Percentiles rank a stretch among this genome's conserved stretches.
These are phyloP conservation scores for Hyphopichia homilentoma DNA, from an alignment of 805 yeast species.

Conservation along the genomic window DNA sequence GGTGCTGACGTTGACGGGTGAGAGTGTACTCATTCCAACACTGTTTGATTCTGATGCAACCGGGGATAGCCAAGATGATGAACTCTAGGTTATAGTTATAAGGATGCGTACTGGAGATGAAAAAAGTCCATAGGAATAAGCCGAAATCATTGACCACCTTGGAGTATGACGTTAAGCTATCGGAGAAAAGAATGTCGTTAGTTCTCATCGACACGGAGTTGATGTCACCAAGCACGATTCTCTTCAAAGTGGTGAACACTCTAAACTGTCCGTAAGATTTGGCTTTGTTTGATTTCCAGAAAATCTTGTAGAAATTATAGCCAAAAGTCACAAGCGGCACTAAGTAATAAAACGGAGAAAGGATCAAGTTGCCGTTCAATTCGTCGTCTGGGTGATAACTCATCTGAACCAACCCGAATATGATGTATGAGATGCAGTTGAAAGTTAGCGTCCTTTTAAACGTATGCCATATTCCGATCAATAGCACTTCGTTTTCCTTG, in stretches of 20 bases:
- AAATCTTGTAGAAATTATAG: constrained; percentile 27
- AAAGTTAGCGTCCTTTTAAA: constrained; percentile 23
- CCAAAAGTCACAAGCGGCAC: constrained; percentile 38
- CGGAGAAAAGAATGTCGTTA: constrained; percentile 80
- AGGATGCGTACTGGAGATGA: constrained; percentile 28
- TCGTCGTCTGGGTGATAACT: constrained; percentile 13
- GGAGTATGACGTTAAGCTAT: constrained; percentile 78
- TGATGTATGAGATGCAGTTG: constrained; percentile 18
- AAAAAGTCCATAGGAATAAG: constrained; percentile 46
- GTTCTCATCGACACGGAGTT: constrained; percentile 55
- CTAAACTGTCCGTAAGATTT: constrained; percentile 38
- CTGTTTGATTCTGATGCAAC: constrained; percentile 74
- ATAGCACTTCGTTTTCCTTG: constrained; percentile 26
- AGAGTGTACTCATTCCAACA: constrained; percentile 66
- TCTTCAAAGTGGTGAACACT: constrained; percentile 43
- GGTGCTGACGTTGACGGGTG: constrained; percentile 50
- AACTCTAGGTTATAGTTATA: constrained; percentile 29
- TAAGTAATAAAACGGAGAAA: constrained; percentile 5
- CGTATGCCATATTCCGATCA: constrained; percentile 32
- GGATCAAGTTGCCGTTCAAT: constrained; percentile 5
- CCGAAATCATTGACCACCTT: constrained; percentile 71
- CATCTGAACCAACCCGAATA: constrained; percentile 17
- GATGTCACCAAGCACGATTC: constrained; percentile 59
- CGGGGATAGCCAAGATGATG: constrained; percentile 49
- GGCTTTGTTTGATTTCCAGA: constrained; percentile 26